Percentiles rank a stretch among this genome's conserved stretches.
These are phyloP conservation scores for Suillus placidus DNA, from an alignment of 768 basidiomycete genomes.

Conservation along the genomic window DNA sequence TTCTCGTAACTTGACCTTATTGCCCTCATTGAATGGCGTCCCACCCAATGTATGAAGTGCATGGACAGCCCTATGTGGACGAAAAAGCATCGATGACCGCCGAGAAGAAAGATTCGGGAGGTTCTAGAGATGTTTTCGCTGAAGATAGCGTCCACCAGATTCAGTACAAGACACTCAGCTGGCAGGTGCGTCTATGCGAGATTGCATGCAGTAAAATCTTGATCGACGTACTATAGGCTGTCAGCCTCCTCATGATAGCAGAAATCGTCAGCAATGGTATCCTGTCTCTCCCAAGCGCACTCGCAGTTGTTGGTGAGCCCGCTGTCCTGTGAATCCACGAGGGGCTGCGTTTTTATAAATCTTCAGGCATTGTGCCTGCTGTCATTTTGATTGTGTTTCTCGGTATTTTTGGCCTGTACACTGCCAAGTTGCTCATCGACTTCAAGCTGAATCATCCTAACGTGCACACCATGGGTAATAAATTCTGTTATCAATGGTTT, in stretches of 20 bases:
- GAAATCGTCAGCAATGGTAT: slow-evolving; percentile 61
- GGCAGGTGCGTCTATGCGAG: slow-evolving; percentile 41
- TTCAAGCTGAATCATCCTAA: slow-evolving; percentile 59
- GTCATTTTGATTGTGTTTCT: slow-evolving; percentile 57
- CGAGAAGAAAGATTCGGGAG: slow-evolving; percentile 6
- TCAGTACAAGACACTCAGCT: slow-evolving; percentile 55
- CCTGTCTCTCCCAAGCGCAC: slow-evolving; percentile 52
- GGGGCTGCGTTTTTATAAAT: not conserved
- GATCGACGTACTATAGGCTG: slow-evolving; percentile 37
- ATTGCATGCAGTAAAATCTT: not conserved
- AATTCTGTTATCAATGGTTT: not conserved
- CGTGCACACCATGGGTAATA: slow-evolving; percentile 55
- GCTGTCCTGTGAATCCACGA: not conserved
- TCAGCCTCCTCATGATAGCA: slow-evolving; percentile 55
- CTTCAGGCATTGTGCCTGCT: slow-evolving; percentile 50
- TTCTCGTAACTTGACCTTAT: too few relatives aligned
- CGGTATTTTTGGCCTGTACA: slow-evolving; percentile 52
- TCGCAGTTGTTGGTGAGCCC: slow-evolving; percentile 51
- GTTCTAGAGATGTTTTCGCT: slow-evolving; percentile 44
- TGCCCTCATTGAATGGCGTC: not conserved
- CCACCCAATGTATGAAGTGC: slow-evolving; percentile 8
- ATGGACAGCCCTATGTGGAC: not conserved
- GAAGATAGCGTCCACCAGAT: slow-evolving; percentile 47
- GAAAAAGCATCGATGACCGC: slow-evolving; percentile 3
- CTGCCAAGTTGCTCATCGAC: slow-evolving; percentile 55